A percentile compares a stretch with the other conserved stretches of the same genome.
These are phyloP conservation scores for Brassica nigra DNA, from an alignment of 345 rosid genomes.

Conservation along the genomic window DNA sequence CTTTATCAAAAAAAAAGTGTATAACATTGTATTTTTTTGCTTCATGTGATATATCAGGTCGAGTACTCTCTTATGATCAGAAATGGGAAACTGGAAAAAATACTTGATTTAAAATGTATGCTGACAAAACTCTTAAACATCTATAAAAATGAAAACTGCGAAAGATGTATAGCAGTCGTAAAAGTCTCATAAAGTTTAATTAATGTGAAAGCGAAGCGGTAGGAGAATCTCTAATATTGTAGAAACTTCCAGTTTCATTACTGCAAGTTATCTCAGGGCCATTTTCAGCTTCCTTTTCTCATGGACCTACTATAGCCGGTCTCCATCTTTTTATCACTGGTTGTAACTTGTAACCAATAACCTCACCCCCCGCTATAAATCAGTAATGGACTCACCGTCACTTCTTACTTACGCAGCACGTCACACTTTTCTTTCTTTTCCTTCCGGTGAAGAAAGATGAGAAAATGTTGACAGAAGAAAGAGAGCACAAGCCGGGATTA, in stretches of 20 bases:
- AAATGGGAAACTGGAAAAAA: not conserved
- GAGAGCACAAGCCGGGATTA: slow-evolving; percentile 78
- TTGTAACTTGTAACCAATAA: slow-evolving; percentile 10
- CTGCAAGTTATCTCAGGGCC: slow-evolving; percentile 15
- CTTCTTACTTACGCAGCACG: slow-evolving; percentile 42
- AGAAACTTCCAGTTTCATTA: slow-evolving; percentile 35
- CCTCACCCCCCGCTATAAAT: slow-evolving; percentile 19
- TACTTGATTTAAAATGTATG: no score
- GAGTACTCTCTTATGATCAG: not conserved
- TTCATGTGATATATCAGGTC: not conserved
- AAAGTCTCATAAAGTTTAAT: not conserved
- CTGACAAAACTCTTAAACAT: not conserved
- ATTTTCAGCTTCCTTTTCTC: slow-evolving; percentile 32
- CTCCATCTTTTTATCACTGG: slow-evolving; percentile 21
- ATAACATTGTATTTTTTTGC: not conserved
- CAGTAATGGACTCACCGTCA: slow-evolving; percentile 15
- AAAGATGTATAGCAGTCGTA: not conserved
- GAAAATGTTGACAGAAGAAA: slow-evolving; percentile 91
- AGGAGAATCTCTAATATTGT: slow-evolving; percentile 36
- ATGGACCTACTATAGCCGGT: slow-evolving; percentile 8
- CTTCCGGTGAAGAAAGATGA: slow-evolving; percentile 20
- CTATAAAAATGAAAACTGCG: not conserved
- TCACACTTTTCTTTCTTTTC: slow-evolving; percentile 29
- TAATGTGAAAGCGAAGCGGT: slow-evolving; percentile 38
- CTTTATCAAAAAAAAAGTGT: no score